These are phyloP conservation scores for Suillus fuscotomentosus DNA, from an alignment of 768 basidiomycete species.

Conservation along the genomic window DNA sequence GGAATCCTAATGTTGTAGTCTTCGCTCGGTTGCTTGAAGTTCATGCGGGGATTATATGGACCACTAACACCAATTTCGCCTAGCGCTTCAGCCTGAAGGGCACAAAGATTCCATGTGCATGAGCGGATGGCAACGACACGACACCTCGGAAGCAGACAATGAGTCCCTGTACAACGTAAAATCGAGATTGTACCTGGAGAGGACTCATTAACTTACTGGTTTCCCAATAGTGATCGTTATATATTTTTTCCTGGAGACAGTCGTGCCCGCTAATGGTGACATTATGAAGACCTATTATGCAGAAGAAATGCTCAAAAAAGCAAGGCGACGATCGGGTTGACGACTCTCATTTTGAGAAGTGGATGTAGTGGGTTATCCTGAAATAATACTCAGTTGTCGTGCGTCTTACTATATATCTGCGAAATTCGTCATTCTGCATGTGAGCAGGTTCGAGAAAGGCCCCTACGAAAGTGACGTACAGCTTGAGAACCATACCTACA, in stretches of 20 bases:
- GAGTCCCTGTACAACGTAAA: conserved; percentile 18
- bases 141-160: conserved; percentile 30
- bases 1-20: neutral
- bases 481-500: neutral
- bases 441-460: neutral
- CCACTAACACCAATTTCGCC: conserved; percentile 23
- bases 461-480: neutral
- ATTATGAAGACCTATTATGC: neutral
- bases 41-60: conserved; percentile 19
- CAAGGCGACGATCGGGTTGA: neutral
- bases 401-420: neutral
- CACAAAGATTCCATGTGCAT: conserved; percentile 22
- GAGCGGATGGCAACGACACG: conserved; percentile 32
- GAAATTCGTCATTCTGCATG: neutral
- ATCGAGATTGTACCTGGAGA: neutral
- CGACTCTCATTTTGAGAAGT: neutral
- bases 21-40: neutral
- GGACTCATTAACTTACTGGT: neutral
- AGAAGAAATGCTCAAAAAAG: neutral
- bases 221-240: neutral
- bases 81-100: conserved; percentile 17
- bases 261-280: neutral
- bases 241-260: neutral
- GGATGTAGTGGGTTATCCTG: neutral
- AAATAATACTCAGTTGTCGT: neutral